A percentile compares a stretch with the other conserved stretches of the same genome.
Evolutionary conservation across 1,284 basidiomycete genomes (phyloP).

Genomic region (Papiliotrema laurentii): DNA sequence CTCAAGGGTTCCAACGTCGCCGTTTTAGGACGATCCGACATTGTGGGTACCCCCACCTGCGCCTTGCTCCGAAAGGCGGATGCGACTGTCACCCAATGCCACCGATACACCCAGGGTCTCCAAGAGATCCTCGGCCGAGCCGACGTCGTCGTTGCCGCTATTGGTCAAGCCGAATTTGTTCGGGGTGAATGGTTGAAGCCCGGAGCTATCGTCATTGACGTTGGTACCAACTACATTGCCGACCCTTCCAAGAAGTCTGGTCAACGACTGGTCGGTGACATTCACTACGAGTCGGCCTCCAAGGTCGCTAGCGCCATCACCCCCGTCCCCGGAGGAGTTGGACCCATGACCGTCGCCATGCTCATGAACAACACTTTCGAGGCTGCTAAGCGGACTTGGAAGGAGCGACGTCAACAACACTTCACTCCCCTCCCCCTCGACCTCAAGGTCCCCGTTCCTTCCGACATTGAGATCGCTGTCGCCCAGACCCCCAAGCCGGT

Average conservation of each 20-base stretch:
- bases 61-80: constrained; percentile 84
- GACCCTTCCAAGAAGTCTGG: constrained; percentile 91
- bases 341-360: constrained; percentile 98
- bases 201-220: constrained; percentile 89
- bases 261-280: constrained; percentile 93
- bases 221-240: constrained; percentile 95
- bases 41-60: constrained; percentile 93
- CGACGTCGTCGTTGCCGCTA: constrained; percentile 90
- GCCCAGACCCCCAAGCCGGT: constrained; percentile 91
- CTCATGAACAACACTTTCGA: constrained; percentile 93
- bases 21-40: constrained; percentile 94
- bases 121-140: constrained; percentile 74
- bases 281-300: constrained; percentile 75
- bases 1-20: constrained; percentile 77
- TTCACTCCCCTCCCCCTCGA: constrained; percentile 73
- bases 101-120: constrained; percentile 81
- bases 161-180: constrained; percentile 85
- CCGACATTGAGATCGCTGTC: constrained; percentile 94
- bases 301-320: constrained; percentile 84
- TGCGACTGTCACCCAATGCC: constrained; percentile 97
- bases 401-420: constrained; percentile 58
- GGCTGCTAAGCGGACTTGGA: constrained; percentile 77
- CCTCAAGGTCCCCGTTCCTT: constrained; percentile 77
- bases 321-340: constrained; percentile 96
- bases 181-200: constrained; percentile 94